These are phyloP conservation scores for Aspergillus conjunctus DNA, from an alignment of 495 filamentous ascomycete genomes.

Conservation along the genomic window DNA sequence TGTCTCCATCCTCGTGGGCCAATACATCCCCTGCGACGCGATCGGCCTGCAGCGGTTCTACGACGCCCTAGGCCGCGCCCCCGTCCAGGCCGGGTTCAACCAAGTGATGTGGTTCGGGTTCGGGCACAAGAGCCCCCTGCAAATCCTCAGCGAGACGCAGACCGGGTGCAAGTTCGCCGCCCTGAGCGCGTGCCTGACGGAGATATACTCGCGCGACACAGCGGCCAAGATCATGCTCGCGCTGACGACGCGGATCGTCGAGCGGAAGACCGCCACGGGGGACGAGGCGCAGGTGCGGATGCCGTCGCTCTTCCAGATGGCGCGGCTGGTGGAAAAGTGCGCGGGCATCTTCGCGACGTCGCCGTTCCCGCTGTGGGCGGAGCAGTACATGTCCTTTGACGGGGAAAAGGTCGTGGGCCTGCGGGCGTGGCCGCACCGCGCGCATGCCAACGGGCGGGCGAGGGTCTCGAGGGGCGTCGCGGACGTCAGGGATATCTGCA, in stretches of 20 bases:
- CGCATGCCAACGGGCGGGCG: not conserved
- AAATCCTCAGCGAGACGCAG: not conserved
- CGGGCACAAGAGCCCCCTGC: not conserved
- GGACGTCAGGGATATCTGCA: not conserved
- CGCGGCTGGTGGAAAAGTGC: not conserved
- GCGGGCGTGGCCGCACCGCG: not conserved
- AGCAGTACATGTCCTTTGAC: not conserved
- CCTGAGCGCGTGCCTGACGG: slow-evolving; percentile 1
- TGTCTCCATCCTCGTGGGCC: not conserved
- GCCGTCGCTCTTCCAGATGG: not conserved
- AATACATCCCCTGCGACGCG: not conserved
- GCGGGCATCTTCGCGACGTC: not conserved
- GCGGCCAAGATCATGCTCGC: slow-evolving; percentile 1
- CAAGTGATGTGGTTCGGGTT: not conserved
- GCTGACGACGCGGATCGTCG: not conserved
- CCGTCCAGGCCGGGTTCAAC: not conserved
- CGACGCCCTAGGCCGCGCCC: not conserved
- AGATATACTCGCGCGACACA: slow-evolving; percentile 1
- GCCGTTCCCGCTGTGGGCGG: not conserved
- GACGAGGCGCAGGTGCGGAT: not conserved
- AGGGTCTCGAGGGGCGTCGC: not conserved
- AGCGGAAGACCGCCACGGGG: not conserved
- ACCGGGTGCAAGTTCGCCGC: not conserved
- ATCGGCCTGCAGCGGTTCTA: not conserved
- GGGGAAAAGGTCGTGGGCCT: not conserved